Base-by-base conservation (phyloP, 306 rosid genomes). In the Rosa rugosa region DNA sequence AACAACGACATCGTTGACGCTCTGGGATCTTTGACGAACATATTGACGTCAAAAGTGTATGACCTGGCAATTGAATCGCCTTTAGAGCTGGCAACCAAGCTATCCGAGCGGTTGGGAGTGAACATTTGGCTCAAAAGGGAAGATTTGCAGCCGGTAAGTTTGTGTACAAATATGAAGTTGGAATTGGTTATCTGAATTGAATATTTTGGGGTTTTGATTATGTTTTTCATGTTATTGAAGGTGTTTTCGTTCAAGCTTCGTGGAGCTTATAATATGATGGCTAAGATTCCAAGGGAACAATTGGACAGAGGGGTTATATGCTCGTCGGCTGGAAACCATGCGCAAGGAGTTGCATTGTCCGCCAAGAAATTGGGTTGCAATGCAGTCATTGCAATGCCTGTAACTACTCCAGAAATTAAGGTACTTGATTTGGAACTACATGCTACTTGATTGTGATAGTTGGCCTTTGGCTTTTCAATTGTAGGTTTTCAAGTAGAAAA, bases 261-360 rank as follows among this genome's bases (percentile, higher is more conserved):
- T 2, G 99, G 98, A 80, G 99, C 99, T 75, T 93, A 95, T 81
- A 95, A 95, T 79, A 93, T 93, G 99, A 95, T 93, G 99, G 99
- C 89, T 44, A 95, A 91, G 81, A 89, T 95, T 77, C 71, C 93
- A 0, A 73, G 49, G 53, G 96, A 95, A 36, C 86, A 80, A 80
- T 84, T 95, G 87, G 90, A 86, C 27, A 88, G 74, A 65, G 99
- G 99, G 83, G 97, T 93, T 69, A 91, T 95, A 54, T 95, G 99
- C 83, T 95, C 99, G 16, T 95, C 98, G 8, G 99, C 99, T 40
- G 99, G 99, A 79, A 95, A 95, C 81, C 99, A 95, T 83, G 99
- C 99, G 16, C 99, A 95, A 79, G 99, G 99, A 67, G 98, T 93
- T 83, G 99, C 99, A 40, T 86, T 91, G 72, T 77, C 99, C 71